phyloP scores from a whole-genome alignment of 768 basidiomycete genomes.

The Brasilioporus rufonigricans region DNA sequence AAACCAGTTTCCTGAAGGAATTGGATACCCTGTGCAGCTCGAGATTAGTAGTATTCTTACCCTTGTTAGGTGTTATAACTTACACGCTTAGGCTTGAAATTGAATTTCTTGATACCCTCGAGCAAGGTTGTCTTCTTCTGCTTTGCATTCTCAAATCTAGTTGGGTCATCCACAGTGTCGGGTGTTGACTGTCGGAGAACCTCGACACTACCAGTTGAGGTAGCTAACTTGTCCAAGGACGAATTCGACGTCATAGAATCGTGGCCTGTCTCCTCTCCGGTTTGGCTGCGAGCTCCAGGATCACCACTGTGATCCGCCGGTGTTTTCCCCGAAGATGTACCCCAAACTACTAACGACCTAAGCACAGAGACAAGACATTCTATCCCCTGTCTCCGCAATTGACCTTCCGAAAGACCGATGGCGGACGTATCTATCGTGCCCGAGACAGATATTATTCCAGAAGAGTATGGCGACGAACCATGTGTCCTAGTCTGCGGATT shows the following conservation, averaged over 20 bases:
- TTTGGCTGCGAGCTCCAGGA: constrained; percentile 43
- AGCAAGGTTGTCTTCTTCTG: constrained; percentile 92
- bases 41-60: neutral
- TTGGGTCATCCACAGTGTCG: constrained; percentile 85
- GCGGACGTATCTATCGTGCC: constrained; percentile 65
- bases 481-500: constrained; percentile 43
- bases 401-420: constrained; percentile 75
- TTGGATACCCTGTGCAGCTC: constrained; percentile 66
- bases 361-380: constrained; percentile 90
- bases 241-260: constrained; percentile 56
- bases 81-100: constrained; percentile 97
- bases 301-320: constrained; percentile 36
- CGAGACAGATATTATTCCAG: constrained; percentile 62
- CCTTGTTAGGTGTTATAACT: constrained; percentile 25
- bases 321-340: constrained; percentile 47
- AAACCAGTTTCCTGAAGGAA: constrained; percentile 89
- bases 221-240: constrained; percentile 54
- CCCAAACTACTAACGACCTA: constrained; percentile 90
- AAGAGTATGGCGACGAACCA: constrained; percentile 49
- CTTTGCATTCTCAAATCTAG: constrained; percentile 90
- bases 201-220: constrained; percentile 48
- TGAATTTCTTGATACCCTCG: constrained; percentile 97
- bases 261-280: constrained; percentile 50
- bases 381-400: constrained; percentile 87
- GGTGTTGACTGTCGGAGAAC: constrained; percentile 68